phyloP scores from a whole-genome alignment of 108 stramenopile genomes.

The Nitzschia putrida region DNA sequence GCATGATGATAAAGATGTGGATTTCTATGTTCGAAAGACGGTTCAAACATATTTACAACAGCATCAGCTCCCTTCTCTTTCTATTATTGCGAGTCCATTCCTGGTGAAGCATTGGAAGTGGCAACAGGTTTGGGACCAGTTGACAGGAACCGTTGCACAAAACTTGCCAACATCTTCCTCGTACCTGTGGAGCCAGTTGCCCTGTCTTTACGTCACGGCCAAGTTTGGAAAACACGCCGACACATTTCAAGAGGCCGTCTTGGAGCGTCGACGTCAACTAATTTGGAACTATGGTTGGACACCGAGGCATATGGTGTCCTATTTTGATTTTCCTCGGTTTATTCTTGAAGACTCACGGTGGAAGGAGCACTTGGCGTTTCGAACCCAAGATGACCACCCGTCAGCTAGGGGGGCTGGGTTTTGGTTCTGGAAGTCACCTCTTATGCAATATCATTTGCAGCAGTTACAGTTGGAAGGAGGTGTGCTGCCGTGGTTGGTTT shows the following conservation, averaged over 20 bases:
- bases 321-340: not conserved
- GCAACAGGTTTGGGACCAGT: not conserved
- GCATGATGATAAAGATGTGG: not conserved
- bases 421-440: not conserved
- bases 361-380: not conserved
- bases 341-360: not conserved
- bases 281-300: slow-evolving; percentile 1
- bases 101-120: not conserved
- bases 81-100: not conserved
- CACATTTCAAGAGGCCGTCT: not conserved
- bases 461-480: not conserved
- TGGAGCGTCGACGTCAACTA: not conserved
- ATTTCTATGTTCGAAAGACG: not conserved
- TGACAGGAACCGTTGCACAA: not conserved
- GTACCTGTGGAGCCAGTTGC: not conserved
- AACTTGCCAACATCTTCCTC: not conserved
- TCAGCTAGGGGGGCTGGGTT: not conserved
- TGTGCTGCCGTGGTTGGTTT: not conserved
- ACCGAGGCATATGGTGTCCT: not conserved
- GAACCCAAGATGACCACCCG: not conserved
- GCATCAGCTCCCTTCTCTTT: not conserved
- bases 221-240: not conserved
- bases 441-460: not conserved
- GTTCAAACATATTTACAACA: not conserved
- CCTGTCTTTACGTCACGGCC: not conserved